Evolutionary conservation across 176 grass and related monocot genomes (phyloP), one percentile per base, ranked within the genome.

Genomic region (Oryza glaberrima): DNA sequence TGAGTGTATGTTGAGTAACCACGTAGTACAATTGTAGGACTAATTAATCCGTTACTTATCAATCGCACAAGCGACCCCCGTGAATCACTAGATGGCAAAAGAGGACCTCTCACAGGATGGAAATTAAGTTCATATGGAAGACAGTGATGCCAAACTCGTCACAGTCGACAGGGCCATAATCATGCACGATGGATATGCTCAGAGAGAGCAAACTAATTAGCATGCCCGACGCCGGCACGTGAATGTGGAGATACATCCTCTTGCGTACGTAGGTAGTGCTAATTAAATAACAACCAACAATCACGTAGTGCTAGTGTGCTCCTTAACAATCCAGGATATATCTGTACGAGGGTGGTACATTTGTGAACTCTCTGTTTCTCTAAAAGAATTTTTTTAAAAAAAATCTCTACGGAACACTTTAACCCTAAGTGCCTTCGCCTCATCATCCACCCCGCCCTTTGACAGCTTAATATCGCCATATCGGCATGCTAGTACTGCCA

Each of bases 71-170:
- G 47, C 19, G 8, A 2, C 0, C 84, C 84, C 65, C 69, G 69
- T 80, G 84, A 80, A 80, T 72, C 84, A 79, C 84, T 73, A 52
- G 52, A 70, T 38, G 52, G 75, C 76, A 64, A 60, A 73, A 0
- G 66, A 41, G 13, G 44, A 22, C 77, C 58, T 73, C 10, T 54
- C 77, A 10, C 34, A 67, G 7, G 26, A 40, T 23, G 7, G 15
- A n/a, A 80, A 63, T 23, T 63, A 63, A 30, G 56, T 74, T 68
- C 70, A n/a, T 36, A 40, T 20, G 77, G 54, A 65, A 49, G 77
- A 67, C 69, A 80, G 15, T 7, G 77, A 81, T 60, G 32, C 30
- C 20, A n/a, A 47, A 41, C 76, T 56, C 63, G 7, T 56, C 19
- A 5, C 52, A 58, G 9, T 7, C 52, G 54, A 58, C 54, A 58